Evolutionary conservation across 83 land plant species (phyloP), one percentile per base, ranked within the genome.

Genomic region (Diphasiastrum complanatum): DNA sequence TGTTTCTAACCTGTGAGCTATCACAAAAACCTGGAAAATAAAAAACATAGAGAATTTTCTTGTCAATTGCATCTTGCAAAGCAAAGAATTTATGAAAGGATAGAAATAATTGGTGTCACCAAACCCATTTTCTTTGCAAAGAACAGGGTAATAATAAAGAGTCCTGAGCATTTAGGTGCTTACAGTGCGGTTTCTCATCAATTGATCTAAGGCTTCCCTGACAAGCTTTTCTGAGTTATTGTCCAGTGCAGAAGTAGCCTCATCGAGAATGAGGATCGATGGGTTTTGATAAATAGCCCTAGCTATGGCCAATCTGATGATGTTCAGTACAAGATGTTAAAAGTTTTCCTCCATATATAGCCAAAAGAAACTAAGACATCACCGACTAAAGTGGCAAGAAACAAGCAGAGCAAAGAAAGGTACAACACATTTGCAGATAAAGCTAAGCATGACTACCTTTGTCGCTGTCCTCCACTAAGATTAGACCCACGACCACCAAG

Each of bases 201-300:
- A 50, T 23, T 68, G 71, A 52, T 83, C 79, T 67, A 93, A 18
- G 31, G 96, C 99, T 68, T 78, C 83, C 55, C 89, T 74, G 49
- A 93, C 99, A 51, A 93, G 77, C 65, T 70, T 51, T 73, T 93
- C 99, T 30, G 99, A 89, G 45, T 40, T 67, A 67, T 79, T 79
- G 66, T 93, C 99, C 49, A 93, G 52, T 34, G 96, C 88, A 57
- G 96, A 93, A 47, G 99, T 93, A 25, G 99, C 96, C 71, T 93
- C 99, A 73, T 93, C 99, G 47, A 93, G 56, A 37, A 93, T 74
- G 51, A 93, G 66, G 33, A 93, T 82, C 16, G 96, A 83, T 0
- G 92, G 66, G 48, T 82, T 60, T 63, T 85, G 79, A 56, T 93
- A 89, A 2, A 93, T 67, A 34, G 92, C 99, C 69, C 99, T 81